These are phyloP conservation scores for Metarhizium rileyi DNA, from an alignment of 2,329 filamentous ascomycete genomes.

Conservation along the genomic window DNA sequence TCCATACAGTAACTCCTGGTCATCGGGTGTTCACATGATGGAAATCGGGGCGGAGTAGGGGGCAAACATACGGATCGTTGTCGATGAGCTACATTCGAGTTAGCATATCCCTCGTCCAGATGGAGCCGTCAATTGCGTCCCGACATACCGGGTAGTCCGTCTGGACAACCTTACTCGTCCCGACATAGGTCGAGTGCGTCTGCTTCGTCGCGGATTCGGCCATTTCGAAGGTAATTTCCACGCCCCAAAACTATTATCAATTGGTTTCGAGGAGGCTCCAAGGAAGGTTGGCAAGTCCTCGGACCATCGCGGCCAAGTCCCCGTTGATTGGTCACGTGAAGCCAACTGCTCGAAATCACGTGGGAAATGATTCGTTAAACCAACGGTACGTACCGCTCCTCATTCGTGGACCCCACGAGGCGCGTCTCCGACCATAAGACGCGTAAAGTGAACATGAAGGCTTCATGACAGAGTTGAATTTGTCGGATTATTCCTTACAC, in stretches of 20 bases:
- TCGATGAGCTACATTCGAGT: slow-evolving; percentile 73
- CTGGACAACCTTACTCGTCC: slow-evolving; percentile 61
- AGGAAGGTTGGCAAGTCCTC: slow-evolving; percentile 9
- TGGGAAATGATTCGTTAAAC: slow-evolving; percentile 1
- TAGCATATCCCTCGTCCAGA: slow-evolving; percentile 8
- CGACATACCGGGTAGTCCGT: slow-evolving; percentile 77
- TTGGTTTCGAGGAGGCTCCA: slow-evolving; percentile 6
- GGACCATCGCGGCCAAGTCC: slow-evolving; percentile 17
- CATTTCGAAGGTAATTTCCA: slow-evolving; percentile 23
- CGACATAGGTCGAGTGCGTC: slow-evolving; percentile 24
- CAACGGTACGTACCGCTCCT: background rate
- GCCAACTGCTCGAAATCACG: background rate
- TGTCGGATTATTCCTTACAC: too few relatives aligned
- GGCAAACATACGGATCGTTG: slow-evolving; percentile 74
- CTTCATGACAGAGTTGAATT: background rate
- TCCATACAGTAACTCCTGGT: background rate
- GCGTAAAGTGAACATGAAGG: slow-evolving; percentile 8
- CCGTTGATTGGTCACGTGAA: slow-evolving; percentile 23
- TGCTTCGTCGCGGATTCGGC: slow-evolving; percentile 29
- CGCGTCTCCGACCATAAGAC: slow-evolving; percentile 10
- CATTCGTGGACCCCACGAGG: background rate
- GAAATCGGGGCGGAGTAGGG: background rate
- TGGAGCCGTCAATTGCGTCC: slow-evolving; percentile 13
- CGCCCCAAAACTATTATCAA: slow-evolving; percentile 17
- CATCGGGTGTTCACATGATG: background rate